Evolutionary conservation across 2,329 filamentous ascomycete genomes (phyloP).

Genomic region (Chaetomiaceae sp.): DNA sequence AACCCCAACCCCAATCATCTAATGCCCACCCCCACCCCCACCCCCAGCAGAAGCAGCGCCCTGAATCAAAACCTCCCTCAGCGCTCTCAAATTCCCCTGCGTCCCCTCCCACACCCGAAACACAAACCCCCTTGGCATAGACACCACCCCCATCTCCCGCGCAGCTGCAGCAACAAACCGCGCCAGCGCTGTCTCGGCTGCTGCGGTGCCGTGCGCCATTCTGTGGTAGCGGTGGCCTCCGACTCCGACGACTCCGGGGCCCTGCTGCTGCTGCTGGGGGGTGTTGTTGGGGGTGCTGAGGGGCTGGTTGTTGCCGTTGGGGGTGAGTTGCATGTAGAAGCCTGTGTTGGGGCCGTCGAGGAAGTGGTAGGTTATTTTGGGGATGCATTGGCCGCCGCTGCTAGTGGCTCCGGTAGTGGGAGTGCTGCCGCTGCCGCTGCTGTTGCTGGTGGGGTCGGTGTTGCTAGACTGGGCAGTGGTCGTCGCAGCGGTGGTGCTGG

Average conservation of each 20-base stretch:
- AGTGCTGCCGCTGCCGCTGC: neutral
- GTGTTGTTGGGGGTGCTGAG: too few species aligned
- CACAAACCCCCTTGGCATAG: constrained; percentile 5
- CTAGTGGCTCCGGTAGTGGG: neutral
- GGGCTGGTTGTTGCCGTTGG: neutral
- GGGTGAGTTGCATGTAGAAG: constrained; percentile 7
- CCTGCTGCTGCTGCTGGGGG: too few species aligned
- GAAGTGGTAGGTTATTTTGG: constrained; percentile 9
- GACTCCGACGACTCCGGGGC: neutral
- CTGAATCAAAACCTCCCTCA: neutral
- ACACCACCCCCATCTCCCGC: neutral
- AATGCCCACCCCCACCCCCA: neutral
- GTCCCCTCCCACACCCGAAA: constrained; percentile 2
- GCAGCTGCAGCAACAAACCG: constrained; percentile 4
- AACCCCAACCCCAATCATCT: neutral
- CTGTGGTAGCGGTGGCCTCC: neutral
- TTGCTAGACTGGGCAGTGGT: neutral
- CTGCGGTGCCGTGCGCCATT: constrained; percentile 5
- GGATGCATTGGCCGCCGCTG: constrained; percentile 5
- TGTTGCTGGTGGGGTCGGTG: neutral
- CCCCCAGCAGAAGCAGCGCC: neutral
- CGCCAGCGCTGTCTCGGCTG: constrained; percentile 2
- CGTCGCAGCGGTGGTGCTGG: too few species aligned
- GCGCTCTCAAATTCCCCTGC: constrained; percentile 1
- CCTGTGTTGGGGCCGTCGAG: constrained; percentile 1